Conservation (phyloP, 192 early-diverging fungal genomes). For the Backusella luteola region DNA sequence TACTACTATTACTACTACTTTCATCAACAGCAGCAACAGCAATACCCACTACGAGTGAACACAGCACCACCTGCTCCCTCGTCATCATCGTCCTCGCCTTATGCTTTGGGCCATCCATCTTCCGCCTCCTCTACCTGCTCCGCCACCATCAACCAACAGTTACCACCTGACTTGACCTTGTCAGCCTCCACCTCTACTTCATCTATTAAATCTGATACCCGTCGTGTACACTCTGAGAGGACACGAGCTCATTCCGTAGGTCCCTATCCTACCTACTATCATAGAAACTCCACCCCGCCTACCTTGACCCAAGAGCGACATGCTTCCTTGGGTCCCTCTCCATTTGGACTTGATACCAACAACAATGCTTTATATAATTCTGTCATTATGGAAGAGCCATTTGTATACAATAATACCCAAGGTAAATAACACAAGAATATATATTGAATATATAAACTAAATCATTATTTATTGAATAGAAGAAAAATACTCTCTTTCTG, state of each 20-base stretch:
- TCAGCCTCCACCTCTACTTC: slow-evolving; percentile 13
- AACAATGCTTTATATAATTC: neutral
- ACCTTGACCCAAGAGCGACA: slow-evolving; percentile 3
- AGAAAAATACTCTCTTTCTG: slow-evolving; percentile 34
- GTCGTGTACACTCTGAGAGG: slow-evolving; percentile 7
- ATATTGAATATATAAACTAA: neutral
- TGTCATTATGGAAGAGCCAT: slow-evolving; percentile 7
- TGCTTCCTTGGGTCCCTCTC: slow-evolving; percentile 1
- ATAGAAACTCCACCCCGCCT: neutral
- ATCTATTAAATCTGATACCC: slow-evolving; percentile 9
- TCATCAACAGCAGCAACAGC: slow-evolving; percentile 29
- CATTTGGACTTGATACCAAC: neutral
- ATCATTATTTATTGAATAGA: neutral
- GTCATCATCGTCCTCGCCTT: neutral
- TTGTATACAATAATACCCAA: neutral
- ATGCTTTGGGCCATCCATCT: slow-evolving; percentile 1
- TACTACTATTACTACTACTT: slow-evolving; percentile 37
- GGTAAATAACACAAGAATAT: neutral
- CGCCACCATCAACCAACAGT: neutral
- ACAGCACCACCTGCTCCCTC: neutral
- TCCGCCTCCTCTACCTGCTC: neutral
- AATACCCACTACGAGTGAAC: neutral
- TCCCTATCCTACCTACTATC: slow-evolving; percentile 4
- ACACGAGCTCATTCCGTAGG: slow-evolving; percentile 25
- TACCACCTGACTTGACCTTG: slow-evolving; percentile 7